Percentiles rank a stretch among this genome's conserved stretches.
Conservation (phyloP, 2,329 filamentous ascomycete genomes). For the Fusarium drepaniforme region DNA sequence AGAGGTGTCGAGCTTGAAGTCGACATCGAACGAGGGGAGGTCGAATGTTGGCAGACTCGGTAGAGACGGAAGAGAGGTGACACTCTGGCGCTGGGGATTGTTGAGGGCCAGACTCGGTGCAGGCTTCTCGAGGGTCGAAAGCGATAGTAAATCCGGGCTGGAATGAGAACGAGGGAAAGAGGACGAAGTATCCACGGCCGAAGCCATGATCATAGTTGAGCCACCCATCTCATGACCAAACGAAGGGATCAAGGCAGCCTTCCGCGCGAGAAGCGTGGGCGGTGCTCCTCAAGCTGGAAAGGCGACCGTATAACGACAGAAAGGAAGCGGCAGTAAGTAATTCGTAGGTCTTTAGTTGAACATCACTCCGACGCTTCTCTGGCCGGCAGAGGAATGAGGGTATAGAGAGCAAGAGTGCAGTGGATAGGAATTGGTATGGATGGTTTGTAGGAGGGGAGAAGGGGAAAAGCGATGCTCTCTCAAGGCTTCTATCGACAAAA, state of each 20-base stretch:
- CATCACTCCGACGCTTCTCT: constrained; percentile 45
- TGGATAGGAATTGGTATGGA: constrained; percentile 16
- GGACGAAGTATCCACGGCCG: constrained; percentile 49
- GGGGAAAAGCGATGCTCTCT: constrained; percentile 26
- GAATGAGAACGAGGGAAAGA: constrained; percentile 51
- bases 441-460: constrained; percentile 26
- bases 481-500: constrained; percentile 32
- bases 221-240: constrained; percentile 52
- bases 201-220: constrained; percentile 54
- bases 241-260: constrained; percentile 25
- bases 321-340: constrained; percentile 24
- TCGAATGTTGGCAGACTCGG: constrained; percentile 58
- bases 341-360: constrained; percentile 36
- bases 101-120: constrained; percentile 35
- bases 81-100: constrained; percentile 33
- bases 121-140: constrained; percentile 44
- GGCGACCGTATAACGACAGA: constrained; percentile 40
- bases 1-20: constrained; percentile 61
- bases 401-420: constrained; percentile 14
- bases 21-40: constrained; percentile 65
- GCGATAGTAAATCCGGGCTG: constrained; percentile 48
- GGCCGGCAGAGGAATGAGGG: constrained; percentile 43
- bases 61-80: constrained; percentile 28
- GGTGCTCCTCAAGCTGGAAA: constrained; percentile 37
- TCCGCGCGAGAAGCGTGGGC: constrained; percentile 34